Base-by-base conservation (phyloP, 2,329 filamentous ascomycete genomes). In the Alternaria burnsii region DNA sequence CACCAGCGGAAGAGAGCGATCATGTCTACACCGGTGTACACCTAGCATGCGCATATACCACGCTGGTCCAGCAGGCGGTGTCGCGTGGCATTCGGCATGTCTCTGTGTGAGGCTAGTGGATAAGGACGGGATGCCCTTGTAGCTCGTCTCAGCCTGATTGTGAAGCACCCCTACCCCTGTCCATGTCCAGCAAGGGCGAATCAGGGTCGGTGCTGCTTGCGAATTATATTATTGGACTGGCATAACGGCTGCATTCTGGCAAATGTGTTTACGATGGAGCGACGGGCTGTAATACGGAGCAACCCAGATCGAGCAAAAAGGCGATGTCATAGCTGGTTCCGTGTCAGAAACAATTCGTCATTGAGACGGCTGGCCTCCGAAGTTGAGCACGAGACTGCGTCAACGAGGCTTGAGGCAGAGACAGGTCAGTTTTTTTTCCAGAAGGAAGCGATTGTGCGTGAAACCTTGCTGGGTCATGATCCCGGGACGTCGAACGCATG, bases 211-310 rank as follows among this genome's bases (percentile, higher is more conserved):
- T 36, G 16, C 32, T 38, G 24, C 26, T 50, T 62, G 63, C 48
- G 66, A 68, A 71, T 74, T 75, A 71, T 73, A 62, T 70, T 67
- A 75, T 76, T 76, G 73, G 72, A 64, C 63, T 66, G 58, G 63
- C 59, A 63, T 63, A 51, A 59, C 62, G 58, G 65, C 61, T 62
- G 60, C 57, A 69, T 68, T 71, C 55, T 69, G 67, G 65, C 68
- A 68, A 52, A 68, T 71, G 43, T 68, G 59, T 62, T 55, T 56
- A 67, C 42, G 63, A 51, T 47, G 43, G 43, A 51, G 58, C 54
- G 61, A 55, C 52, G 26, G 59, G 63, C 54, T 66, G 60, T 61
- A 61, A 44, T 61, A 63, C 66, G 65, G 71, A 68, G 67, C 32
- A 62, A 48, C 43, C 50, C 59, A 61, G 59, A 48, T 65, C 59